phyloP scores from a whole-genome alignment of 257 asterid species.

The Echium plantagineum region DNA sequence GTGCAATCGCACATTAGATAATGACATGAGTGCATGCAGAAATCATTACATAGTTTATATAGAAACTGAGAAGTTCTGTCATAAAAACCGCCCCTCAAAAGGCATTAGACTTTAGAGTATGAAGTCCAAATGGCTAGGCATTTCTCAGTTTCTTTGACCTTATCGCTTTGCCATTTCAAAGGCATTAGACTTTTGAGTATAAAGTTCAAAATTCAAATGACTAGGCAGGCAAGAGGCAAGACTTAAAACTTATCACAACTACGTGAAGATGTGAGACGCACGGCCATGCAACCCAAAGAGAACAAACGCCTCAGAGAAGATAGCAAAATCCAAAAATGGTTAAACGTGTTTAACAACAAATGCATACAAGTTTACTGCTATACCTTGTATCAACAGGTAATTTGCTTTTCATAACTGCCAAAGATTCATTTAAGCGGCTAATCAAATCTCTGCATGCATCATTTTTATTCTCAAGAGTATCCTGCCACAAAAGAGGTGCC shows the following conservation, averaged over 20 bases:
- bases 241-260: not conserved
- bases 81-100: not conserved
- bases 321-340: not conserved
- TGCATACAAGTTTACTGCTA: not conserved
- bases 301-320: not conserved
- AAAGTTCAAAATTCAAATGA: not conserved
- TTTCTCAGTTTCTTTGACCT: too few species aligned
- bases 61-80: not conserved
- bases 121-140: not conserved
- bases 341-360: not conserved
- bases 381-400: constrained; percentile 77
- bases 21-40: not conserved
- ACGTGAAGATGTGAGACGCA: not conserved
- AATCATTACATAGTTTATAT: too few species aligned
- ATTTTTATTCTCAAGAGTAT: constrained; percentile 54
- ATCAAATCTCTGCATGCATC: constrained; percentile 53
- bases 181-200: not conserved
- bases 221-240: not conserved
- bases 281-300: not conserved
- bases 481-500: constrained; percentile 37
- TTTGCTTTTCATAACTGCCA: constrained; percentile 63
- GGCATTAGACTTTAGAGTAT: not conserved
- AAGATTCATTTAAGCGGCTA: constrained; percentile 59
- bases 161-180: too few species aligned
- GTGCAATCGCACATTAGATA: not conserved